Evolutionary conservation across 306 rosid species (phyloP).

Genomic region (Vigna unguiculata): DNA sequence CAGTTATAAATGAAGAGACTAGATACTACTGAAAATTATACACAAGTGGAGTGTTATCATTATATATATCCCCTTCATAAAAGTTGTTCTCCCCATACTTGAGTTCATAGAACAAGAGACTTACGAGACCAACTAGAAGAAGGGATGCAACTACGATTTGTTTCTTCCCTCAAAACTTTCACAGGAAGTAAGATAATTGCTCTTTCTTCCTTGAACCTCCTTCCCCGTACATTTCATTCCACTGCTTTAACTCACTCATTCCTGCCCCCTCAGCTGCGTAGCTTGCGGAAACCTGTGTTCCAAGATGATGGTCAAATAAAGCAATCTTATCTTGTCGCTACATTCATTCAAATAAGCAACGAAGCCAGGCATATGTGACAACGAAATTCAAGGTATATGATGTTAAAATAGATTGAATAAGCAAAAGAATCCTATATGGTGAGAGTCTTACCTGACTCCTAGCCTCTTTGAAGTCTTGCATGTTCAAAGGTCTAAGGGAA

Average conservation of each 20-base stretch:
- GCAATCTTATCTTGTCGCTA: neutral
- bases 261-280: conserved; percentile 80
- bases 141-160: conserved; percentile 14
- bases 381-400: neutral
- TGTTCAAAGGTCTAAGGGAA: conserved; percentile 78
- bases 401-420: neutral
- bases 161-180: conserved; percentile 33
- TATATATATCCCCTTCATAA: neutral
- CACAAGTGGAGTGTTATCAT: neutral
- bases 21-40: conserved; percentile 33
- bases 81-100: neutral
- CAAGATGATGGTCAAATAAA: conserved; percentile 31
- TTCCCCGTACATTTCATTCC: conserved; percentile 90
- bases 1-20: conserved; percentile 26
- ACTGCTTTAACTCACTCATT: conserved; percentile 86
- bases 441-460: conserved; percentile 63
- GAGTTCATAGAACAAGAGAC: conserved; percentile 16
- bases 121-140: conserved; percentile 20
- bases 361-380: neutral
- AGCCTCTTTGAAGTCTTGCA: conserved; percentile 80
- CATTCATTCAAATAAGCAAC: neutral
- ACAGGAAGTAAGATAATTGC: conserved; percentile 81
- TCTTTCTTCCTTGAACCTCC: conserved; percentile 91
- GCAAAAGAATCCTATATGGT: neutral
- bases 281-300: conserved; percentile 82